phyloP scores from a whole-genome alignment of 768 basidiomycete species.

The Pulveroboletus sp. region DNA sequence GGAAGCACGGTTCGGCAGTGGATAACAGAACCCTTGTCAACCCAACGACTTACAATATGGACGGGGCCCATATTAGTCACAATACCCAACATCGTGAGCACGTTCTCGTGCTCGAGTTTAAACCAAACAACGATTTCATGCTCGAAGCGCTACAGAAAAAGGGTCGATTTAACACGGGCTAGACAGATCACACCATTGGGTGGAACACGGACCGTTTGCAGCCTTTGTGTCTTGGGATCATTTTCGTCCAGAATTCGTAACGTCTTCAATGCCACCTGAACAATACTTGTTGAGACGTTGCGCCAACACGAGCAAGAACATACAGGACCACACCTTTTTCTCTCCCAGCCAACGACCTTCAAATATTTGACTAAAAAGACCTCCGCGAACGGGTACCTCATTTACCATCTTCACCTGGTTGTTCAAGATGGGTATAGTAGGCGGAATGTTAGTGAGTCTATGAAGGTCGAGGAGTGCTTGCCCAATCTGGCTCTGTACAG shows the following conservation, averaged over 20 bases:
- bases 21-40: background rate
- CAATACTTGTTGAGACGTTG: background rate
- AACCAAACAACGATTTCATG: constrained; percentile 55
- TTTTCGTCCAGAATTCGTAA: constrained; percentile 43
- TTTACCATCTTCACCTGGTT: constrained; percentile 43
- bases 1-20: background rate
- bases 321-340: constrained; percentile 38
- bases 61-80: constrained; percentile 50
- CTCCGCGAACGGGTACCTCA: constrained; percentile 41
- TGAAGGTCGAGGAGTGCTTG: constrained; percentile 45
- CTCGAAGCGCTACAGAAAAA: constrained; percentile 43
- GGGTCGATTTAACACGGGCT: background rate
- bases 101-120: constrained; percentile 43
- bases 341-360: constrained; percentile 51
- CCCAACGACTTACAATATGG: constrained; percentile 37
- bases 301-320: background rate
- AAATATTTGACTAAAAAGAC: constrained; percentile 53
- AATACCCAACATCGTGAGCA: constrained; percentile 48
- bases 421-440: constrained; percentile 47
- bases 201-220: constrained; percentile 25
- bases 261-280: constrained; percentile 55
- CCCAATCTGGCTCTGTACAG: constrained; percentile 38
- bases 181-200: background rate
- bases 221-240: constrained; percentile 40
- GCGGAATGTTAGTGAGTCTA: constrained; percentile 47